Conservation (phyloP, 192 early-diverging fungal genomes). For the Podila verticillata region DNA sequence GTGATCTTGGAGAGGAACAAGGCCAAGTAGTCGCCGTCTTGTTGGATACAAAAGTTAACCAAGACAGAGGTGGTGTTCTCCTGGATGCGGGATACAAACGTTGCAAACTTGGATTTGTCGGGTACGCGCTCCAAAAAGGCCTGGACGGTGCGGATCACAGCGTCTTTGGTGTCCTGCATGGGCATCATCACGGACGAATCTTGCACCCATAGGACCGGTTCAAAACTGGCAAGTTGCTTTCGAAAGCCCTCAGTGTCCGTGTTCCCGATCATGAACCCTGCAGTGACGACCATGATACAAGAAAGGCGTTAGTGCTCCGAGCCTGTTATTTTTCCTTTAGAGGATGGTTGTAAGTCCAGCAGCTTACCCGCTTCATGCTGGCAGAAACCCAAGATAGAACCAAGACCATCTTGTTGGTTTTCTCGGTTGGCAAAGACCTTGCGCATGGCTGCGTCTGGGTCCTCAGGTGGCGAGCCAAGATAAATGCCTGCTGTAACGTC, state of each 20-base stretch:
- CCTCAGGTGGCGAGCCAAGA: slow-evolving; percentile 3
- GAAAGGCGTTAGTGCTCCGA: too few relatives aligned
- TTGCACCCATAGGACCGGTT: too few relatives aligned
- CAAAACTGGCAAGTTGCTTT: too few relatives aligned
- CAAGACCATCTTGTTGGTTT: slow-evolving; percentile 5
- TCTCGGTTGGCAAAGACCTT: slow-evolving; percentile 6
- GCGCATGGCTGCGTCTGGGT: slow-evolving; percentile 1
- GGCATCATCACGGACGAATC: too few relatives aligned
- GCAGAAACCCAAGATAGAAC: neutral
- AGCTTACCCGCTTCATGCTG: neutral
- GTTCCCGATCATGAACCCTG: too few relatives aligned
- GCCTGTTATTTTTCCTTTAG: too few relatives aligned
- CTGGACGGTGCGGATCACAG: too few relatives aligned
- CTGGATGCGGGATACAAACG: neutral
- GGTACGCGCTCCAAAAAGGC: neutral
- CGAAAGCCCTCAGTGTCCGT: too few relatives aligned
- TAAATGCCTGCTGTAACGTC: slow-evolving; percentile 4
- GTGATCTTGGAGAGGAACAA: slow-evolving; percentile 7
- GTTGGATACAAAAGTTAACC: slow-evolving; percentile 7
- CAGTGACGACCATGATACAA: too few relatives aligned
- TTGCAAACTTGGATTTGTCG: neutral
- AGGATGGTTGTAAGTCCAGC: too few relatives aligned
- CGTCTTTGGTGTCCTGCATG: too few relatives aligned
- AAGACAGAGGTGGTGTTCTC: neutral
- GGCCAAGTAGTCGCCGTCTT: slow-evolving; percentile 6